These are phyloP conservation scores for Mariannaea elegans DNA, from an alignment of 2,329 filamentous ascomycete species.

Conservation along the genomic window DNA sequence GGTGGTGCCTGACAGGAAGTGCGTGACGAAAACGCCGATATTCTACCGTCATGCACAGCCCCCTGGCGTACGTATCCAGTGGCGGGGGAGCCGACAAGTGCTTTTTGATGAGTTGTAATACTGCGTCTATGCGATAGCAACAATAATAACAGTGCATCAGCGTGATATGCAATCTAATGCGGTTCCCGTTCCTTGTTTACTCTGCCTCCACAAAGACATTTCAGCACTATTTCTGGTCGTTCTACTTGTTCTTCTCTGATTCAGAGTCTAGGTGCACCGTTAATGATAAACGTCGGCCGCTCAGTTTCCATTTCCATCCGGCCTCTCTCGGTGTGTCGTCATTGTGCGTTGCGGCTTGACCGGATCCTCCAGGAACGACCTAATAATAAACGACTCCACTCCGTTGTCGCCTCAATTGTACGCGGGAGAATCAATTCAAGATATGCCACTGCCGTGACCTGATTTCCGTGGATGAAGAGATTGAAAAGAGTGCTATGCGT, in stretches of 20 bases:
- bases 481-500: not conserved
- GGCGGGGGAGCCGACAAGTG: not conserved
- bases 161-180: no score
- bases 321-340: slow-evolving; percentile 33
- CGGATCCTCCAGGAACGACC: slow-evolving; percentile 21
- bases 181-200: no score
- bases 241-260: not conserved
- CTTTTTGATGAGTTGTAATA: not conserved
- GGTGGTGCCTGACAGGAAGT: slow-evolving; percentile 46
- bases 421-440: not conserved
- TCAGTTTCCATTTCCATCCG: slow-evolving; percentile 3
- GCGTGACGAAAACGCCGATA: slow-evolving; percentile 46
- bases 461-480: not conserved
- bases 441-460: not conserved
- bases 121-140: slow-evolving; percentile 1
- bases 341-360: slow-evolving; percentile 33
- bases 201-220: no score
- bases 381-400: slow-evolving; percentile 29
- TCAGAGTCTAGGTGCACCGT: not conserved
- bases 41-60: slow-evolving; percentile 48
- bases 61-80: slow-evolving; percentile 38
- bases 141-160: not conserved
- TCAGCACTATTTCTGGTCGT: not conserved
- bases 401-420: slow-evolving; percentile 8
- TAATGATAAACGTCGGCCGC: not conserved